Evolutionary conservation across 2,329 filamentous ascomycete genomes (phyloP).

Genomic region (Cadophora sp.): DNA sequence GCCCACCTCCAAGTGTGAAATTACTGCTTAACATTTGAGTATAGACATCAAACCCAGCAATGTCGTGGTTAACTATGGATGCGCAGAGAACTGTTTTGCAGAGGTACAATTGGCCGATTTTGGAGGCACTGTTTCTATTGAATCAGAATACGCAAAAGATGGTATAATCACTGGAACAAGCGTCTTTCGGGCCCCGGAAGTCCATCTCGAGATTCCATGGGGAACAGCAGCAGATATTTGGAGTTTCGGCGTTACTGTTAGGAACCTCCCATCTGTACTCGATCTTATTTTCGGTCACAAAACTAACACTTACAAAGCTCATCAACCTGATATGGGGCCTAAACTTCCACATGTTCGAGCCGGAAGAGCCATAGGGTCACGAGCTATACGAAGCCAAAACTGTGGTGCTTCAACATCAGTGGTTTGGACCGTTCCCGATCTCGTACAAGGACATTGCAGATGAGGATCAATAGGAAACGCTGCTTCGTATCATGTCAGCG

Average conservation of each 20-base stretch:
- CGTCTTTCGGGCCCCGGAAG: constrained; percentile 33
- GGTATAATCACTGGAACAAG: constrained; percentile 27
- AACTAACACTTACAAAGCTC: constrained; percentile 26
- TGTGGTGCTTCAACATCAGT: constrained; percentile 28
- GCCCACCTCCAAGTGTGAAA: constrained; percentile 5
- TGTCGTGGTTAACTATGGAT: constrained; percentile 37
- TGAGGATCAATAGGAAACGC: constrained; percentile 24
- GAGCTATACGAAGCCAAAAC: constrained; percentile 30
- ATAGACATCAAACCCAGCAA: constrained; percentile 46
- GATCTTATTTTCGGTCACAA: not conserved
- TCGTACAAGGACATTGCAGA: constrained; percentile 20
- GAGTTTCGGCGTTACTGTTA: constrained; percentile 33
- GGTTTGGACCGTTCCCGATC: constrained; percentile 31
- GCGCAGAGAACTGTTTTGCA: constrained; percentile 11
- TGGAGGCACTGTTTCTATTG: constrained; percentile 28
- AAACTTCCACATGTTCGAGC: constrained; percentile 35
- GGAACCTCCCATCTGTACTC: constrained; percentile 17
- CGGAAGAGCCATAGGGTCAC: constrained; percentile 29
- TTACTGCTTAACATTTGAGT: constrained; percentile 27
- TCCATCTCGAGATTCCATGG: constrained; percentile 31
- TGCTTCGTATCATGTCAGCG: not conserved
- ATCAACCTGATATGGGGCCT: constrained; percentile 36
- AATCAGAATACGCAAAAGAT: constrained; percentile 19
- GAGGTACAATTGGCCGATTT: constrained; percentile 26
- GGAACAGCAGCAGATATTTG: constrained; percentile 37